Evolutionary conservation across 768 basidiomycete genomes (phyloP).

Genomic region (Tylopilus subfusipes): DNA sequence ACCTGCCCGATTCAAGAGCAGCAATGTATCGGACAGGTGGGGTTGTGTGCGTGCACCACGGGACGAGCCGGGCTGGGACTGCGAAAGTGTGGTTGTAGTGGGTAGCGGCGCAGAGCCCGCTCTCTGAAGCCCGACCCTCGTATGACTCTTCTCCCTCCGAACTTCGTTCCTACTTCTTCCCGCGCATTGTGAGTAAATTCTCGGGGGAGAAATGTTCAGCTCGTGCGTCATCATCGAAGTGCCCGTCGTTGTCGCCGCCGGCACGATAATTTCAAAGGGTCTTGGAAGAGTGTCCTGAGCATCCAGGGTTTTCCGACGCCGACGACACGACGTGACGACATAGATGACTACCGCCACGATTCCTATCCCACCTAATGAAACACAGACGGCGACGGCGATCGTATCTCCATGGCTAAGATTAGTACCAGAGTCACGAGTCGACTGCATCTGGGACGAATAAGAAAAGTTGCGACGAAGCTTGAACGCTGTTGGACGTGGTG

Average conservation of each 20-base stretch:
- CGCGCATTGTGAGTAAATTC: background rate
- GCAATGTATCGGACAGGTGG: conserved; percentile 1
- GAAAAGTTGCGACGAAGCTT: background rate
- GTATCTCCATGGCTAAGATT: conserved; percentile 2
- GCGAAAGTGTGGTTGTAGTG: background rate
- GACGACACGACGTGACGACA: conserved; percentile 17
- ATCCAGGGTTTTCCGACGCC: conserved; percentile 10
- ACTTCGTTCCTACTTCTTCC: background rate
- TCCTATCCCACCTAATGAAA: conserved; percentile 21
- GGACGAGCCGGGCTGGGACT: background rate
- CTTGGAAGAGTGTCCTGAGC: conserved; percentile 28
- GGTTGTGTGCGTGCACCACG: background rate
- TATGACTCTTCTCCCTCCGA: background rate
- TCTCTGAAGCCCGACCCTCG: background rate
- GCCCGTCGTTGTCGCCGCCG: conserved; percentile 3
- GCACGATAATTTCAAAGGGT: conserved; percentile 18
- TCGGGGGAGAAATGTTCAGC: background rate
- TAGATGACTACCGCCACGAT: conserved; percentile 13
- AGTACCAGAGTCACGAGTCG: background rate
- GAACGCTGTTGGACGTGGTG: background rate
- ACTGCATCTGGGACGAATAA: conserved; percentile 6
- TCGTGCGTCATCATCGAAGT: background rate
- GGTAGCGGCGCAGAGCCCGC: background rate
- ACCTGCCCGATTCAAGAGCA: background rate
- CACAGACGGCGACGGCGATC: conserved; percentile 16